These are phyloP conservation scores for Petunia hybrid DNA, from an alignment of 305 asterid genomes.

Conservation along the genomic window DNA sequence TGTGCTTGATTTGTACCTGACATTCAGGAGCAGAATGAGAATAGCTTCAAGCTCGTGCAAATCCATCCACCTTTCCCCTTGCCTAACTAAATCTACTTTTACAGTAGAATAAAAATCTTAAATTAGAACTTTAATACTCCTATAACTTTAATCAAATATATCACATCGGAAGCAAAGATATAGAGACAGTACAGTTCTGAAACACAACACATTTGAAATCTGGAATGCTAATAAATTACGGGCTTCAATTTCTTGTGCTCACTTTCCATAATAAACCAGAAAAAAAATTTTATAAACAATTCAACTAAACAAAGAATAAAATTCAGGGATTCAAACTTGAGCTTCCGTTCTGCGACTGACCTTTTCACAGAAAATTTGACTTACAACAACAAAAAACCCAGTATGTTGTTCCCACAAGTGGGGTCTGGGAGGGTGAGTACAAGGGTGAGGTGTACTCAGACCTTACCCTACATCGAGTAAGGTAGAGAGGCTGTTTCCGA, in stretches of 20 bases:
- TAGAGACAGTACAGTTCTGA: neutral
- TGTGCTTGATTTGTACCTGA: constrained; percentile 68
- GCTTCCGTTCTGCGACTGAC: neutral
- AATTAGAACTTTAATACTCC: constrained; percentile 12
- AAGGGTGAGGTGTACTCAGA: no score
- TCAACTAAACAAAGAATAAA: neutral
- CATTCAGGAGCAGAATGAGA: constrained; percentile 35
- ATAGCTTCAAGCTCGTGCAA: constrained; percentile 14
- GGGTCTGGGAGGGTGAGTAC: no score
- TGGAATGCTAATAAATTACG: neutral
- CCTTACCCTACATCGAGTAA: no score
- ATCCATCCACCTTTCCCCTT: neutral
- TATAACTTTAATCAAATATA: neutral
- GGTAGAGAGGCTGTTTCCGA: no score
- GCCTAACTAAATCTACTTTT: constrained; percentile 18
- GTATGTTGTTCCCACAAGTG: no score
- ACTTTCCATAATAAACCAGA: neutral
- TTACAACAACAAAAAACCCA: neutral
- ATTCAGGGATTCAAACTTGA: neutral
- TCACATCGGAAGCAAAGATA: neutral
- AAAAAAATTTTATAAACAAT: neutral
- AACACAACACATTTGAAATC: neutral
- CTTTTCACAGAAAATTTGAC: neutral
- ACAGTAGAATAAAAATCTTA: neutral
- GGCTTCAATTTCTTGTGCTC: constrained; percentile 22